Percentiles rank a stretch among this genome's conserved stretches.
Evolutionary conservation across 1,284 basidiomycete genomes (phyloP).

Genomic region (Sanghuangporus sanghuang): DNA sequence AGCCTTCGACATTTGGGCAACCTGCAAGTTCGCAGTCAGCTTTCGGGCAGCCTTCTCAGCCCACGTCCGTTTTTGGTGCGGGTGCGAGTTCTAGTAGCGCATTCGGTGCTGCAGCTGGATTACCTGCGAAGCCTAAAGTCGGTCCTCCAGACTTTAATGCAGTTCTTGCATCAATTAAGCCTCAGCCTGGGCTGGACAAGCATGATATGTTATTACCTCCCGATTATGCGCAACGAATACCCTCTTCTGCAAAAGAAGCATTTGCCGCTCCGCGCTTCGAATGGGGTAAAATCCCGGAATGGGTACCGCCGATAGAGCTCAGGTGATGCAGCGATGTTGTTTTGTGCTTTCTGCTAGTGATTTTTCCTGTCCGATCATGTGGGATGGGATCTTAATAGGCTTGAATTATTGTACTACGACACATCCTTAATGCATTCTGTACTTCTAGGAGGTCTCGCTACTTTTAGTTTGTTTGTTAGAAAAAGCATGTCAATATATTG

Average conservation of each 20-base stretch:
- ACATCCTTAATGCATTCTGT: no score
- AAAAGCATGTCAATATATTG: no score
- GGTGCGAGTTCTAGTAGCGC: constrained; percentile 19
- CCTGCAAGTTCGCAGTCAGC: constrained; percentile 17
- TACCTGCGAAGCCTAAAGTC: constrained; percentile 9
- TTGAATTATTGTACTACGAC: no score
- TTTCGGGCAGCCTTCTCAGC: constrained; percentile 19
- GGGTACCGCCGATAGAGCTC: constrained; percentile 70
- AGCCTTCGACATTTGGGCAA: constrained; percentile 21
- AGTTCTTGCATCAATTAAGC: constrained; percentile 28
- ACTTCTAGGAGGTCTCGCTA: no score
- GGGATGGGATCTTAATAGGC: no score
- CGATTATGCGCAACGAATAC: constrained; percentile 53
- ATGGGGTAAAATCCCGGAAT: constrained; percentile 72
- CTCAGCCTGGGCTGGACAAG: constrained; percentile 39
- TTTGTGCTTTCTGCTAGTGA: no score
- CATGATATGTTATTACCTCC: constrained; percentile 55
- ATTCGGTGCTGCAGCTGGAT: constrained; percentile 4
- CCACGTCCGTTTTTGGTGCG: constrained; percentile 31
- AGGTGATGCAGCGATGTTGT: constrained; percentile 29
- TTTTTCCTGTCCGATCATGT: no score
- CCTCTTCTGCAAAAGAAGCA: constrained; percentile 47
- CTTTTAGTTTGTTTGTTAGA: no score
- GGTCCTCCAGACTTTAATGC: constrained; percentile 16
- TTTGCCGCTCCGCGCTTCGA: constrained; percentile 62